Evolutionary conservation across 495 filamentous ascomycete species (phyloP).

Genomic region (Xylaria flabelliformis): DNA sequence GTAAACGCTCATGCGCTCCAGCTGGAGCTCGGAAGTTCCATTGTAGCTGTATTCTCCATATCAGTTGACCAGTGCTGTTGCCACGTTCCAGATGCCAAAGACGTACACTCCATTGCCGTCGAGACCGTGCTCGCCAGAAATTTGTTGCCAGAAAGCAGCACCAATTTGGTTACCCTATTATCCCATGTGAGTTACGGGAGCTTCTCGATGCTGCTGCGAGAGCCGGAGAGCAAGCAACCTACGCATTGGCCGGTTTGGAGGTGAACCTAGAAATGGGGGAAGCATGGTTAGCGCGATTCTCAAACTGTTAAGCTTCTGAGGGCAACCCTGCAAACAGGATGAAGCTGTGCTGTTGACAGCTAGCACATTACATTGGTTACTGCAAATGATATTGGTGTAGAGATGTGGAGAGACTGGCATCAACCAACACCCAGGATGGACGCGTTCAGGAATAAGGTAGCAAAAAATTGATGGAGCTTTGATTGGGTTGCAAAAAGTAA

Average conservation of each 20-base stretch:
- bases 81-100: not conserved
- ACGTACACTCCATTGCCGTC: constrained; percentile 82
- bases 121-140: constrained; percentile 98
- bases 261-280: constrained; percentile 75
- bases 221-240: constrained; percentile 55
- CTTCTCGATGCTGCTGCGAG: constrained; percentile 35
- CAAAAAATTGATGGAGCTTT: constrained; percentile 46
- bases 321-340: not conserved
- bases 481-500: constrained; percentile 74
- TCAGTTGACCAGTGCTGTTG: constrained; percentile 33
- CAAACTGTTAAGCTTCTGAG: not conserved
- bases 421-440: constrained; percentile 49
- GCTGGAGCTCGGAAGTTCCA: constrained; percentile 96
- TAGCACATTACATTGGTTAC: not conserved
- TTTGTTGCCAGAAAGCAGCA: constrained; percentile 99
- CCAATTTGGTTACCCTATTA: constrained; percentile 98
- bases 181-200: constrained; percentile 42
- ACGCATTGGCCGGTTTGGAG: constrained; percentile 99
- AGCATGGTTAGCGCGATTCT: constrained; percentile 43
- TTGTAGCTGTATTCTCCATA: constrained; percentile 76
- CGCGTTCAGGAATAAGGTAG: constrained; percentile 69
- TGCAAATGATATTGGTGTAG: not conserved
- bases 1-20: constrained; percentile 99
- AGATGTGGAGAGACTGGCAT: constrained; percentile 51
- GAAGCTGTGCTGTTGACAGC: constrained; percentile 7